These are phyloP conservation scores for Coffea canephora DNA, from an alignment of 257 asterid genomes.

Conservation along the genomic window DNA sequence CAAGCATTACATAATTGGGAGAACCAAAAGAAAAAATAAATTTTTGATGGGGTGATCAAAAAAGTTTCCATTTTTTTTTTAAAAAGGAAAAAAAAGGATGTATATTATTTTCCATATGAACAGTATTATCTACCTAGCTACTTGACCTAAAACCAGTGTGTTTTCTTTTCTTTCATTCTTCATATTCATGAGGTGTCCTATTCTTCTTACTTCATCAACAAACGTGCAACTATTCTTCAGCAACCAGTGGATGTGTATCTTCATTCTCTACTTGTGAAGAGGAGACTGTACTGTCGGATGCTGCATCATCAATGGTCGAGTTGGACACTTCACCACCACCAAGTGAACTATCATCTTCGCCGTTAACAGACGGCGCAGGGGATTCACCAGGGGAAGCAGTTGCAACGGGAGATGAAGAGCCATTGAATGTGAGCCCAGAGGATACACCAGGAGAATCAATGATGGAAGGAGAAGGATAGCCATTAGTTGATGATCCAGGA, in stretches of 20 bases:
- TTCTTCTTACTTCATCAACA: not conserved
- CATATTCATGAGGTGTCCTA: not conserved
- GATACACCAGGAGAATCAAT: conserved; percentile 29
- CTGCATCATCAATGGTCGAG: conserved; percentile 41
- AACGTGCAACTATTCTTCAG: not conserved
- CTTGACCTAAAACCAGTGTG: not conserved
- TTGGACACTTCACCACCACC: conserved; percentile 52
- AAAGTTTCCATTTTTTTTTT: not conserved
- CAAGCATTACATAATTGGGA: not conserved
- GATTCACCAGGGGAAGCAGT: conserved; percentile 37
- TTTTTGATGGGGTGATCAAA: too few relatives aligned
- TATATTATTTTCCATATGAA: conserved; percentile 11
- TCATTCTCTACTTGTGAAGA: conserved; percentile 7
- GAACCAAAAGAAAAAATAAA: not conserved
- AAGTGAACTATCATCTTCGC: conserved; percentile 48
- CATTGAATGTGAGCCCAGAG: conserved; percentile 38
- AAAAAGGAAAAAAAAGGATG: not conserved
- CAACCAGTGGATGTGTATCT: not conserved
- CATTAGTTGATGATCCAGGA: conserved; percentile 40
- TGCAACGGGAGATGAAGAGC: conserved; percentile 38
- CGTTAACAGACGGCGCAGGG: conserved; percentile 39
- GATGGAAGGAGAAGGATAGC: conserved; percentile 38
- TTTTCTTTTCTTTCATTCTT: not conserved
- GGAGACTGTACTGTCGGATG: conserved; percentile 37
- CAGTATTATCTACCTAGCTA: conserved; percentile 3